Evolutionary conservation across 352 stramenopile species (phyloP).

Genomic region (Thraustotheca clavata): DNA sequence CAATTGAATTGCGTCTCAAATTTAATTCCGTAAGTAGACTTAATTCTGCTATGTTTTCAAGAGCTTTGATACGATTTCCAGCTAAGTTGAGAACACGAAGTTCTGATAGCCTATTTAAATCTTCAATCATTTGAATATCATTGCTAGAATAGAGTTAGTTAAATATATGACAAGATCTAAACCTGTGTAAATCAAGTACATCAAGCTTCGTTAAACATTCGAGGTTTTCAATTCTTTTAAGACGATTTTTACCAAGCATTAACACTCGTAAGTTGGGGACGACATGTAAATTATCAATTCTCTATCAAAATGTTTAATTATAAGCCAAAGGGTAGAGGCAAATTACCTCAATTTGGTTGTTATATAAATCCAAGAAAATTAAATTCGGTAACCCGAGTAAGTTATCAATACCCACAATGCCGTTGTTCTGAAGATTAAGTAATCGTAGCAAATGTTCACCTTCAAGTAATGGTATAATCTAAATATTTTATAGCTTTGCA

Average conservation of each 20-base stretch:
- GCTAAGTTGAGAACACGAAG: conserved; percentile 89
- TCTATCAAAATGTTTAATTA: conserved; percentile 25
- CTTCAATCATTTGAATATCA: conserved; percentile 80
- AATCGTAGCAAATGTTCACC: conserved; percentile 82
- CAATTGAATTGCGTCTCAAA: conserved; percentile 75
- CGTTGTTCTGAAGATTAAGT: conserved; percentile 90
- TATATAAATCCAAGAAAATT: conserved; percentile 91
- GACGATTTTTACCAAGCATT: conserved; percentile 88
- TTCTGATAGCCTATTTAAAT: conserved; percentile 73
- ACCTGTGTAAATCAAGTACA: conserved; percentile 87
- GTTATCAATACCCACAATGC: conserved; percentile 79
- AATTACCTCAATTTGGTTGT: conserved; percentile 82
- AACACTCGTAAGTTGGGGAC: conserved; percentile 83
- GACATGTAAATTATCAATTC: conserved; percentile 64
- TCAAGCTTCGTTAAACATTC: conserved; percentile 83
- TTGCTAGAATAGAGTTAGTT: conserved; percentile 38
- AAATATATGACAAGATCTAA: not conserved
- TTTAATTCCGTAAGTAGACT: conserved; percentile 86
- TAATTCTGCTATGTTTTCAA: conserved; percentile 76
- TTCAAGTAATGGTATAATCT: conserved; percentile 77
- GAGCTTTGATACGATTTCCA: conserved; percentile 64
- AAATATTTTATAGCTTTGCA: not conserved
- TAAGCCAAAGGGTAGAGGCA: conserved; percentile 7
- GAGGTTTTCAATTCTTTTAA: conserved; percentile 78
- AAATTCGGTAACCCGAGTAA: conserved; percentile 77